Evolutionary conservation across 306 rosid species (phyloP), one percentile per base, ranked within the genome.

Genomic region (Begonia loranthoides): DNA sequence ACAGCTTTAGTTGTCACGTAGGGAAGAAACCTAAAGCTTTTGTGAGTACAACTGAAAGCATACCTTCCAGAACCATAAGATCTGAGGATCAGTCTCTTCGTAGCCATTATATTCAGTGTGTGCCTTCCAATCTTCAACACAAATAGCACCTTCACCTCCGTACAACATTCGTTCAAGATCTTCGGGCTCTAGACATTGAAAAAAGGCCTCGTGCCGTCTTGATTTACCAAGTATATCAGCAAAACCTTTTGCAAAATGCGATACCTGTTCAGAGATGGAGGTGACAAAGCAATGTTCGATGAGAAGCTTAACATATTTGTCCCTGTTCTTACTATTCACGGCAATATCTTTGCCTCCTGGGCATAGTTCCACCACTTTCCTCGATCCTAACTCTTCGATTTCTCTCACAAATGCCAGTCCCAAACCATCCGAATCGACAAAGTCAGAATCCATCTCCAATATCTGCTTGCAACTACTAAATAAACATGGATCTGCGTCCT

Each of bases 51-150:
- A 7, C 9, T 28, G 44, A 16, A 62, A 47, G 46, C 66, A 40
- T 85, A 90, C 97, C 95, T 85, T 80, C 95, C 97, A 90, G 72
- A 90, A 90, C 97, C 97, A 90, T 50, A 59, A 58, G 50, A 90
- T 85, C 57, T 90, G 94, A 68, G 75, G 62, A 77, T 90, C 97
- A 13, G 79, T 80, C 73, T 82, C 95, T 61, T 66, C 65, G 74
- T 78, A 90, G 74, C 95, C 97, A 51, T 70, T 76, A 63, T 82
- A 85, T 50, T 82, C 95, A 0, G 95, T 85, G 54, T 85, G 92
- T n/a, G 78, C 77, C 69, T 80, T 85, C 95, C 97, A 90, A 66
- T 90, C 97, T 54, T 73, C 92, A 68, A 90, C 70, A 46, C 79
- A 71, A 62, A 90, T 68, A 60, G 46, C 65, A 62, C 64, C 71